These are phyloP conservation scores for Phytophthora tentaculata DNA, from an alignment of 352 stramenopile genomes.

Conservation along the genomic window DNA sequence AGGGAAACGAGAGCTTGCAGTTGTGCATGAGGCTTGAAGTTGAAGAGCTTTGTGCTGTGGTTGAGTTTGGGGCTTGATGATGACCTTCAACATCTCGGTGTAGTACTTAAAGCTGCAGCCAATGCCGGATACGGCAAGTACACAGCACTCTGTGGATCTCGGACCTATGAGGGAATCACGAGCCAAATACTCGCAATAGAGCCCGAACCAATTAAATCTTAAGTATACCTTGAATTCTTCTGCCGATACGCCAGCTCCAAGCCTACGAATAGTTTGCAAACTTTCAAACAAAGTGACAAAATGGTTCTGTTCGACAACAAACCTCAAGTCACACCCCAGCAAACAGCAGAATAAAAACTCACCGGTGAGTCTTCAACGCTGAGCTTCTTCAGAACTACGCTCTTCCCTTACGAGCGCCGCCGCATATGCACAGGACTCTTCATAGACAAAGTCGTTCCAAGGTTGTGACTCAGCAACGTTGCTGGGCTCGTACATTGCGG, in stretches of 20 bases:
- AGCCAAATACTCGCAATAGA: conserved; percentile 8
- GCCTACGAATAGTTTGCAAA: conserved; percentile 60
- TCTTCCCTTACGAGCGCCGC: conserved; percentile 25
- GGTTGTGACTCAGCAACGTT: conserved; percentile 43
- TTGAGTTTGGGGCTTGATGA: no score
- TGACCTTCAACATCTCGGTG: no score
- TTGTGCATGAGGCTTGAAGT: no score
- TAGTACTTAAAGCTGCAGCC: no score
- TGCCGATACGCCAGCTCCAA: conserved; percentile 72
- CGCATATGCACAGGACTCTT: conserved; percentile 34
- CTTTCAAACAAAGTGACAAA: conserved; percentile 52
- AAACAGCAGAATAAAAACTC: conserved; percentile 7
- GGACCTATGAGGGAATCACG: conserved; percentile 32
- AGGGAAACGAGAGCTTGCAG: no score
- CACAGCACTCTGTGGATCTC: conserved; percentile 41
- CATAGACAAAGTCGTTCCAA: conserved; percentile 50
- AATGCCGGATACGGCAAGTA: no score
- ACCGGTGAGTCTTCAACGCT: conserved; percentile 32
- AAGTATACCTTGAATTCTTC: conserved; percentile 72
- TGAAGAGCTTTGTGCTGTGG: no score
- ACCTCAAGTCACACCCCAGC: conserved; percentile 2
- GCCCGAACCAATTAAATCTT: background rate
- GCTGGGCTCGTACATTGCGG: conserved; percentile 50
- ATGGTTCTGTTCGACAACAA: conserved; percentile 27
- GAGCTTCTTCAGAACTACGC: conserved; percentile 38